Evolutionary conservation across 2,329 filamentous ascomycete genomes (phyloP), one percentile per base, ranked within the genome.

Genomic region (Penicillium polonicum): DNA sequence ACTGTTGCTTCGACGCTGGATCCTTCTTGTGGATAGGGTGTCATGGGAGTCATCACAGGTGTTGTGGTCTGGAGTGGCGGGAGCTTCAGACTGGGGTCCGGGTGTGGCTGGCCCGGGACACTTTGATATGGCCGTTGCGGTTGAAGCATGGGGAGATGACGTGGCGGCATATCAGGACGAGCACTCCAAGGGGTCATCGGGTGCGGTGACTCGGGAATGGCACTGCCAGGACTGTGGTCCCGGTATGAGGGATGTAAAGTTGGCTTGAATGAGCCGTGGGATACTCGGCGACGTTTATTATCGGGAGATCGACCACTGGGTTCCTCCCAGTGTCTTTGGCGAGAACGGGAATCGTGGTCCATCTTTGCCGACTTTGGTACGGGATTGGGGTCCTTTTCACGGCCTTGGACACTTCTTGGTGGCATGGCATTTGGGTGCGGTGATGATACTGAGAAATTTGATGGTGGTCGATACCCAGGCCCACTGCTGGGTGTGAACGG

Each of bases 1-100:
- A 92, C 85, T 77, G 89, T 87, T 8, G 87, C 85, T 65, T 89
- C 86, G 23, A 89, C 76, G 48, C 69, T 80, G 62, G 75, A 65
- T 76, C 84, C 71, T 39, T 76, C 73, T 39, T 66, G 65, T 12
- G 70, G 57, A 49, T 64, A 70, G 17, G 69, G 70, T 5, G 68
- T 71, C 48, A 64, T 36, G 3, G 72, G 68, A 9, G 66, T 68
- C 44, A 63, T 59, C n/a, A 60, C 52, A 5, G 68, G 67, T 21
- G 65, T 60, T 48, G 62, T 64, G 7, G 80, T 81, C 63, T 84
- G 78, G 21, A 85, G 70, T 7, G 83, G 83, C 41, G 83, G 81
- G 7, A 85, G 76, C 29, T 77, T 82, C 29, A 85, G 67, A 7
- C 78, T 82, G 33, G 77, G 75, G 56, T 82, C 79, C 45, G 78